Evolutionary conservation across 768 basidiomycete species (phyloP).

Genomic region (Boletus tylopilopsis): DNA sequence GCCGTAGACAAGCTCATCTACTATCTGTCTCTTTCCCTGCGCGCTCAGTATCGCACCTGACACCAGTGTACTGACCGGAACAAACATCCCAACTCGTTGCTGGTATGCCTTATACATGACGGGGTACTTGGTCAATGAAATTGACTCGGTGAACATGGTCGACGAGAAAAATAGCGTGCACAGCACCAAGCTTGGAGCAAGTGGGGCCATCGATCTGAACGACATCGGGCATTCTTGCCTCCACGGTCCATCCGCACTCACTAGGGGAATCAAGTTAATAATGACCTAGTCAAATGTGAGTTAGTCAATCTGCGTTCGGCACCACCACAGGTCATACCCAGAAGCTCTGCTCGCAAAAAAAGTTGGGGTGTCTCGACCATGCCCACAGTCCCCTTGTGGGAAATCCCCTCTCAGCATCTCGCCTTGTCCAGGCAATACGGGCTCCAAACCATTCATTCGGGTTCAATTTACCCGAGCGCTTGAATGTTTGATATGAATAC

Average conservation of each 20-base stretch:
- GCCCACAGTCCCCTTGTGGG: conserved; percentile 82
- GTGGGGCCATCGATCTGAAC: conserved; percentile 29
- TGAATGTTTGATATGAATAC: conserved; percentile 78
- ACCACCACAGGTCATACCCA: conserved; percentile 55
- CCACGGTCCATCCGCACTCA: conserved; percentile 37
- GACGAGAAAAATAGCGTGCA: conserved; percentile 74
- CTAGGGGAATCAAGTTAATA: conserved; percentile 62
- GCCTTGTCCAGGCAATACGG: conserved; percentile 60
- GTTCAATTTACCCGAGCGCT: conserved; percentile 42
- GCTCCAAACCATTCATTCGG: conserved; percentile 60
- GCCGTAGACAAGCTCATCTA: conserved; percentile 45
- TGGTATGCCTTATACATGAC: conserved; percentile 68
- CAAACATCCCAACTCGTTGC: conserved; percentile 78
- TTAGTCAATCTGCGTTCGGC: neutral
- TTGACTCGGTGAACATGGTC: conserved; percentile 76
- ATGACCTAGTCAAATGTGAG: conserved; percentile 46
- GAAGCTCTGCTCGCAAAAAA: conserved; percentile 84
- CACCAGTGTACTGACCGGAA: conserved; percentile 43
- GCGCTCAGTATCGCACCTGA: conserved; percentile 39
- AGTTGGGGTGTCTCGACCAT: conserved; percentile 90
- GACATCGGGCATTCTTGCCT: conserved; percentile 22
- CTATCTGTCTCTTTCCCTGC: conserved; percentile 33
- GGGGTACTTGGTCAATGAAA: conserved; percentile 73
- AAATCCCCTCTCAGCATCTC: conserved; percentile 77
- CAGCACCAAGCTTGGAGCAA: conserved; percentile 58